Evolutionary conservation across 768 basidiomycete genomes (phyloP).

Genomic region (Tremella fuciformis): DNA sequence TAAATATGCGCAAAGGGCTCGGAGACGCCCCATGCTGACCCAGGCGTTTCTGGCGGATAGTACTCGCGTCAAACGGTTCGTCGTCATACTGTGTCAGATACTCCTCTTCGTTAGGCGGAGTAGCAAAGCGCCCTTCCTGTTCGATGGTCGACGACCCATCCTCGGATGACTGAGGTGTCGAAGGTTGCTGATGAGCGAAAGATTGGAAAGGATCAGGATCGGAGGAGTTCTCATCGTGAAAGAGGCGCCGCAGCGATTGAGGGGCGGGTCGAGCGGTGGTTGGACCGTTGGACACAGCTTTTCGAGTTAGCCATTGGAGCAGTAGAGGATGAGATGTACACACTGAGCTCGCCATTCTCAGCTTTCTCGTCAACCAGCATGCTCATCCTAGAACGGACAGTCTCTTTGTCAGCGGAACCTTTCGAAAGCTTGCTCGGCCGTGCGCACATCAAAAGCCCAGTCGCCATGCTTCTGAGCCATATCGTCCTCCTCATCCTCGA

Average conservation of each 20-base stretch:
- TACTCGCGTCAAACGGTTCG: conserved; percentile 22
- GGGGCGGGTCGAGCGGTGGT: conserved; percentile 58
- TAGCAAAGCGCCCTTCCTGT: conserved; percentile 26
- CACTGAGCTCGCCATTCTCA: conserved; percentile 18
- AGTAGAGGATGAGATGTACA: neutral
- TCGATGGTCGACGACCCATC: conserved; percentile 23
- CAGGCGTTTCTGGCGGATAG: conserved; percentile 18
- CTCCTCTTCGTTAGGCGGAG: conserved; percentile 23
- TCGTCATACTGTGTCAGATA: conserved; percentile 10
- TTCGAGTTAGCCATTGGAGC: conserved; percentile 14
- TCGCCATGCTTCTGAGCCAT: conserved; percentile 25
- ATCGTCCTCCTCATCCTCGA: conserved; percentile 57
- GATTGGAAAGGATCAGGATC: conserved; percentile 42
- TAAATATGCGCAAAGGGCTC: conserved; percentile 1
- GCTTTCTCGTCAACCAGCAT: conserved; percentile 38
- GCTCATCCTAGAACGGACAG: conserved; percentile 46
- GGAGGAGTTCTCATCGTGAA: conserved; percentile 57
- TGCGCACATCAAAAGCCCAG: conserved; percentile 51
- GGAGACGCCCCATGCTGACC: conserved; percentile 2
- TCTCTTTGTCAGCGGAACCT: conserved; percentile 29
- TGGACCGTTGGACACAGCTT: conserved; percentile 11
- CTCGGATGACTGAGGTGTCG: conserved; percentile 36
- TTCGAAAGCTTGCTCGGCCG: neutral
- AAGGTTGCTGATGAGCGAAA: conserved; percentile 38
- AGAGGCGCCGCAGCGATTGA: conserved; percentile 72